Base-by-base conservation (phyloP, 2,329 filamentous ascomycete species). In the Acephala macrosclerotiorum region DNA sequence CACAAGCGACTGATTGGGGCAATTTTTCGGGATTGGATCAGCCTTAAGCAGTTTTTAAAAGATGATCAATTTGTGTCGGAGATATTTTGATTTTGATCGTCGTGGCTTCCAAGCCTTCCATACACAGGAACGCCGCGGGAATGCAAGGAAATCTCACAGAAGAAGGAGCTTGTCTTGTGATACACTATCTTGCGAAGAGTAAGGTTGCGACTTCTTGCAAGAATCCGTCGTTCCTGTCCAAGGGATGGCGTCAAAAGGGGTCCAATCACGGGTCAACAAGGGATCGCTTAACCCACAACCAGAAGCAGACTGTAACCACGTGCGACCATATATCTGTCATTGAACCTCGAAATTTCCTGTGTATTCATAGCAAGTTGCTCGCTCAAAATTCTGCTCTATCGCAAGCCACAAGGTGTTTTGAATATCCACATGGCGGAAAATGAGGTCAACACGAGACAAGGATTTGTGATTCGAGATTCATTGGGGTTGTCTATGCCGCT, bases 91-190 rank as follows among this genome's bases (percentile, higher is more conserved):
- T 36, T 26, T 53, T 25, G 55, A 47, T 20, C 36, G 49, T 29
- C 49, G 49, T 53, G 49, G 49, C 25, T 53, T 26, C 49, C 49
- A 26, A 53, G 25, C 25, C 25, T 53, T 53, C 49, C n/a, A 29
- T 49, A 45, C 26, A 29, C 61, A 42, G 53, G 42, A 64, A 64
- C 47, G 58, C 45, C 18, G 42, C 20, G 59, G 42, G 60, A 63
- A 65, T 61, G 58, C 56, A 61, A 47, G 49, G 38, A 57, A 49
- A 49, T 49, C 36, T n/a, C 22, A 49, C n/a, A 20, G 20, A 49
- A 49, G 45, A 51, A 53, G 49, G 58, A 60, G 47, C 62, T 65
- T 65, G 63, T 67, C 58, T 60, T 65, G 65, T 64, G 59, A 47
- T 55, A 66, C 59, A 62, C 58, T 65, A 47, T 51, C 51, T 49